Evolutionary conservation across 2,329 filamentous ascomycete genomes (phyloP), one percentile per base, ranked within the genome.

Genomic region (Colletotrichum eleusines): DNA sequence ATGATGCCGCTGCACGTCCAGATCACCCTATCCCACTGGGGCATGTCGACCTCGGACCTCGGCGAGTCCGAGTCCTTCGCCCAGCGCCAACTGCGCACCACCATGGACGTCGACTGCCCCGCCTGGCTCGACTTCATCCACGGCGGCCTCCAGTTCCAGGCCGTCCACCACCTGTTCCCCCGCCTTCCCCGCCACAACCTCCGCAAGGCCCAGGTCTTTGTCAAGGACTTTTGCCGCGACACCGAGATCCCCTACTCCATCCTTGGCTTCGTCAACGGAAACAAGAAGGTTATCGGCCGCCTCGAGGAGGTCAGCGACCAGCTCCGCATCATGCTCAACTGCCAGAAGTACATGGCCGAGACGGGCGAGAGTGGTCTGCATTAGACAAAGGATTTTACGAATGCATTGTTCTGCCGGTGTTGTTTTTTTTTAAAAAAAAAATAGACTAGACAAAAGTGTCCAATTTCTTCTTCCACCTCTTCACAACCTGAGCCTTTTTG

Each of bases 71-170:
- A 93, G 77, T 91, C 89, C 0, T 93, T 92, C 76, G 84, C 90
- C 0, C 90, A 92, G 81, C 89, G 89, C 75, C 90, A 91, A 84
- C 81, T 93, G 46, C 86, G 91, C 54, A 93, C 91, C 3, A 92
- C 90, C 33, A 92, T 93, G 90, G 91, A 93, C 75, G 88, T 93
- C 58, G 90, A 92, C 75, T 93, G 91, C 79, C 91, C 91, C 0
- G 81, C 84, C 31, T 93, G 91, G 91, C 81, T 93, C 33, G 91
- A 93, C 77, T 93, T 90, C 74, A 84, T 92, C 76, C 91, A 93
- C 77, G 91, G 91, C 59, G 91, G 91, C 1, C 82, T 93, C 35
- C 91, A 93, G 80, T 93, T 93, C 80, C 91, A 93, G 79, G 90
- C 88, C 8, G 86, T 92, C 2, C 91, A 93, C 78, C 91, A 93